Conservation (phyloP, 495 filamentous ascomycete species). For the Oidiodendron maius region DNA sequence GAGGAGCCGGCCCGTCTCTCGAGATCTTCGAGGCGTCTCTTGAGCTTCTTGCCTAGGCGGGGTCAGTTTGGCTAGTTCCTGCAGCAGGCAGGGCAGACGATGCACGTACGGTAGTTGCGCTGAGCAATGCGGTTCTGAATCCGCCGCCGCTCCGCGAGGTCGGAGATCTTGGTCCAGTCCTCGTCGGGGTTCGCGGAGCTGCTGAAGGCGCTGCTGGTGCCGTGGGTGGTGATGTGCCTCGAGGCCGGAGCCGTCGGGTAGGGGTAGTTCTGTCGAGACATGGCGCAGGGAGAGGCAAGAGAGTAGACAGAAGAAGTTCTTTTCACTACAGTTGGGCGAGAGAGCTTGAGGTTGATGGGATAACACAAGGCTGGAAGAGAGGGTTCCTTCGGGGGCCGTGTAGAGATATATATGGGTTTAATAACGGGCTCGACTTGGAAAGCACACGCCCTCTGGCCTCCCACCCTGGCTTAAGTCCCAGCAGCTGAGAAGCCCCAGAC, state of each 20-base stretch:
- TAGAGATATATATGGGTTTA: background rate
- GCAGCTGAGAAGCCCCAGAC: too few relatives aligned
- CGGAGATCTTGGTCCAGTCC: constrained; percentile 99
- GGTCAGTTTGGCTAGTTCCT: constrained; percentile 2
- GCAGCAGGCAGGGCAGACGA: background rate
- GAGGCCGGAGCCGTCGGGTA: constrained; percentile 34
- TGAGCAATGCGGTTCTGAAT: constrained; percentile 98
- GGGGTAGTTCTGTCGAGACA: constrained; percentile 34
- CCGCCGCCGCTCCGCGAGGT: constrained; percentile 85
- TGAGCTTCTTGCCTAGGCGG: constrained; percentile 98
- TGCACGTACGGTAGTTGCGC: constrained; percentile 89
- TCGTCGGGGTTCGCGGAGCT: constrained; percentile 94
- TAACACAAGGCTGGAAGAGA: constrained; percentile 6
- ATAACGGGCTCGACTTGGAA: too few relatives aligned
- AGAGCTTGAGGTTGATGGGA: too few relatives aligned
- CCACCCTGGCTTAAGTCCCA: too few relatives aligned
- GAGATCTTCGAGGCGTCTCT: constrained; percentile 93
- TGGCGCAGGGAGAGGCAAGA: constrained; percentile 16
- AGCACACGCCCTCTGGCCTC: too few relatives aligned
- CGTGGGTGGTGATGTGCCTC: constrained; percentile 60
- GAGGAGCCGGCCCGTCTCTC: constrained; percentile 85
- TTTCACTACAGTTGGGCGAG: too few relatives aligned
- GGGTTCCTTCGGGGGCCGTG: constrained; percentile 10
- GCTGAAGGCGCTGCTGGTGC: constrained; percentile 94
- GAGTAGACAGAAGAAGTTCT: too few relatives aligned